Percentiles rank a stretch among this genome's conserved stretches.
Conservation (phyloP, 345 rosid genomes). For the Eucalyptus leucophloia region DNA sequence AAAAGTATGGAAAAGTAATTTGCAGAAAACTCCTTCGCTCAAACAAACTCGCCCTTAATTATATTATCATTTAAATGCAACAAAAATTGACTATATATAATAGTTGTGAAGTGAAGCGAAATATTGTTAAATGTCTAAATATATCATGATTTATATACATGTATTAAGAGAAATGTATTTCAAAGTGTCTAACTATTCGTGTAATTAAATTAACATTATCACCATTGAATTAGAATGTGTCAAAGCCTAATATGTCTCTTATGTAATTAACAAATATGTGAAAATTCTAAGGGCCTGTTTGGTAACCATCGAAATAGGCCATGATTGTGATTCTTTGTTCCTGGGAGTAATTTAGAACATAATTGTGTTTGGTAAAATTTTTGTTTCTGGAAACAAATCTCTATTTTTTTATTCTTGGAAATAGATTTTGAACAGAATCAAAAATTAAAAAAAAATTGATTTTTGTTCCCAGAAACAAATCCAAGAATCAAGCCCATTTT, state of each 20-base stretch:
- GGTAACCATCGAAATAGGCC: no score
- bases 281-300: background rate
- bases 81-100: no score
- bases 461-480: no score
- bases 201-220: no score
- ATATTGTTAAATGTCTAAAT: background rate
- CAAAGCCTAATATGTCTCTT: background rate
- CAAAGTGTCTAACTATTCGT: background rate
- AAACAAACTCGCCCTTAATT: background rate
- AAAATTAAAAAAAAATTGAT: no score
- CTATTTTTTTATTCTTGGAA: no score
- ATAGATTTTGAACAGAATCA: no score
- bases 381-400: no score
- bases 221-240: background rate
- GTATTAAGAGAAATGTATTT: background rate
- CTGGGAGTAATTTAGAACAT: accelerated
- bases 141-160: background rate
- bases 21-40: accelerated
- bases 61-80: background rate
- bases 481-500: no score
- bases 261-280: background rate
- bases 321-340: no score
- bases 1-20: background rate
- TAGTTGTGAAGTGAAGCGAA: background rate
- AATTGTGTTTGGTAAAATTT: no score